Percentiles rank a stretch among this genome's conserved stretches.
Evolutionary conservation across 106 monocot genomes (phyloP).

Genomic region (Cymbidium sinense): DNA sequence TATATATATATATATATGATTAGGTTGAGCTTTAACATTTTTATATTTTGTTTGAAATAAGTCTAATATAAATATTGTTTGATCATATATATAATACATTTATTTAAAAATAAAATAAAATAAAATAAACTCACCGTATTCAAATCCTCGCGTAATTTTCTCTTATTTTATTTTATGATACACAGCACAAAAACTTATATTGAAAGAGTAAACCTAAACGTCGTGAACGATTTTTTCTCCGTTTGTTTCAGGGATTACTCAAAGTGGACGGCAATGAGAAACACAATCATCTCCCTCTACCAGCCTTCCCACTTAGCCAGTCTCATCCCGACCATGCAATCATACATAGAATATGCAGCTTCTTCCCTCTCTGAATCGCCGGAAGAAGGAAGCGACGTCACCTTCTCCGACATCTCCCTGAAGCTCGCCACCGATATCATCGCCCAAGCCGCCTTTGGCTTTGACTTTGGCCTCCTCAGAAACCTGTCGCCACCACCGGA

Average conservation of each 20-base stretch:
- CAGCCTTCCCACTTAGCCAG: slow-evolving; percentile 60
- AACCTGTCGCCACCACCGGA: background rate
- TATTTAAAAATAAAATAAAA: too few species aligned
- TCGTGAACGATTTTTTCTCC: background rate
- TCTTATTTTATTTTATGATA: too few species aligned
- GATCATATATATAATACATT: too few species aligned
- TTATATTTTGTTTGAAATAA: too few species aligned
- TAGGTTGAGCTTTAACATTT: too few species aligned
- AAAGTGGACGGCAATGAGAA: slow-evolving; percentile 66
- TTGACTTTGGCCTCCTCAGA: slow-evolving; percentile 43
- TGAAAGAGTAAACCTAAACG: background rate
- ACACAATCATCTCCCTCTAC: slow-evolving; percentile 63
- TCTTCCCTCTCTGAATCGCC: slow-evolving; percentile 2
- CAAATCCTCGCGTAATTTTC: too few species aligned
- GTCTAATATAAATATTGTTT: too few species aligned
- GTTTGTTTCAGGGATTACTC: slow-evolving; percentile 32
- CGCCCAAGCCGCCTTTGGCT: slow-evolving; percentile 62
- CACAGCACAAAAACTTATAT: too few species aligned
- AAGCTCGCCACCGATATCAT: slow-evolving; percentile 56
- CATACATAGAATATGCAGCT: slow-evolving; percentile 29
- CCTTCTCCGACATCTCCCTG: slow-evolving; percentile 51
- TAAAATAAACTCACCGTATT: too few species aligned
- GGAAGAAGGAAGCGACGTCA: slow-evolving; percentile 17
- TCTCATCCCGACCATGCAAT: slow-evolving; percentile 64
- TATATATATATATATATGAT: too few species aligned